Evolutionary conservation across 108 stramenopile genomes (phyloP), one percentile per base, ranked within the genome.

Genomic region (Nannochloropsis salina): DNA sequence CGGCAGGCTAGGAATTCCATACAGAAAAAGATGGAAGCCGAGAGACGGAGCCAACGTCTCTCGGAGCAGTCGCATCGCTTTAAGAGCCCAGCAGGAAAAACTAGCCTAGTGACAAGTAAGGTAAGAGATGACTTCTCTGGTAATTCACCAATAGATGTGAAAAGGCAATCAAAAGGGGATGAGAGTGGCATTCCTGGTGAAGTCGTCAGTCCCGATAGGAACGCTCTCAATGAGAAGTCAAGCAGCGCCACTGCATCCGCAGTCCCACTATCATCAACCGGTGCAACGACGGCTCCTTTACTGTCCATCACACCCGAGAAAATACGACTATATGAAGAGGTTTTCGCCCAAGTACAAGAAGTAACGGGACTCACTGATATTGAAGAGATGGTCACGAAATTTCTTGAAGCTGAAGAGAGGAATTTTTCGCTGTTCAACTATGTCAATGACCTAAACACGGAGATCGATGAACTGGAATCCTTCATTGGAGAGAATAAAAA

Each of bases 391-490:
- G 92, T 92, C 10, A 86, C 86, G 44, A 91, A 89, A 10, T 92
- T 92, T 84, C 90, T 91, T 41, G 92, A 92, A 79, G 92, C 90
- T 9, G 92, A 92, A 44, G 92, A 92, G 84, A 92, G 92, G 84
- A 92, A 92, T 80, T 92, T 92, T 51, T 89, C 86, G 20, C 88
- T 92, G 12, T 92, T 92, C 86, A 92, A 91, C 81, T 92, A 90
- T 44, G 90, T 92, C 47, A 92, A 92, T 45, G 92, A 92, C 21
- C 88, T 92, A 44, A 92, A 92, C 88, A 85, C 84, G 40, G 92
- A 92, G 44, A 92, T 92, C 47, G 92, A 92, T 21, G 90, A 88
- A 22, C 86, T 92, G 44, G 92, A 92, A 81, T 84, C 87, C 2
- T 79, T 85, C 47, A 92, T 92, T 42, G 87, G 82, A 2, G 89